A percentile compares a stretch with the other conserved stretches of the same genome.
Conservation (phyloP, 176 grass and related monocot species). For the Hyparrhenia diplandra region DNA sequence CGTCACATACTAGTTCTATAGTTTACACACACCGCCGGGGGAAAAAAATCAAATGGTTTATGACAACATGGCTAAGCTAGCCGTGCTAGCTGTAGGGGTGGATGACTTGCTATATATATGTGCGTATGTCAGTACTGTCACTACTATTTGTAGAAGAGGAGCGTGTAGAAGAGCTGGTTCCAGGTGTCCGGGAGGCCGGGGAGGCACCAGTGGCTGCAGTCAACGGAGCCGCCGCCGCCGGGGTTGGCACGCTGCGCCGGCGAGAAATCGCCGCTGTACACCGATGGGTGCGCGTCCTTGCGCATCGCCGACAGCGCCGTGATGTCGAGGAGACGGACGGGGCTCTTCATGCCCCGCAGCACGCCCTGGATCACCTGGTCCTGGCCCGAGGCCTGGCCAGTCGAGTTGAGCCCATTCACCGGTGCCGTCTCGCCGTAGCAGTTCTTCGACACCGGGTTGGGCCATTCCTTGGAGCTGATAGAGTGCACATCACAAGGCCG, state of each 20-base stretch:
- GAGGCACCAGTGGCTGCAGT: conserved; percentile 97
- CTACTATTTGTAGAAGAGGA: conserved; percentile 57
- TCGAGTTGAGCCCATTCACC: conserved; percentile 37
- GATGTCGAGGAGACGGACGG: conserved; percentile 60
- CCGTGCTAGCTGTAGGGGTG: neutral
- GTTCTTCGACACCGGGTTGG: conserved; percentile 50
- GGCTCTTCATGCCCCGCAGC: conserved; percentile 49
- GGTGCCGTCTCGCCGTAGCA: conserved; percentile 74
- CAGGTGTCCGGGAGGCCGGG: conserved; percentile 85
- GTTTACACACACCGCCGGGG: neutral
- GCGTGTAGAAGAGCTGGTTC: conserved; percentile 91
- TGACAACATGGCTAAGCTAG: neutral
- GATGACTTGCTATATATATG: neutral
- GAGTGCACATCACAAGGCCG: neutral
- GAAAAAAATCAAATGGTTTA: neutral
- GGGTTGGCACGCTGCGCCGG: conserved; percentile 65
- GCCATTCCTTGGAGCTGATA: conserved; percentile 51
- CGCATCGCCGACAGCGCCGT: conserved; percentile 57
- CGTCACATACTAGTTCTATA: neutral
- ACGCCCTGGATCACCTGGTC: conserved; percentile 43
- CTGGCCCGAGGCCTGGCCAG: conserved; percentile 35
- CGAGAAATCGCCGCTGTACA: conserved; percentile 70
- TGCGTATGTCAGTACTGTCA: too few relatives aligned
- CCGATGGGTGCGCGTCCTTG: conserved; percentile 74
- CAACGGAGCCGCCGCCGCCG: conserved; percentile 44